Evolutionary conservation across 805 yeast species (phyloP), one percentile per base, ranked within the genome.

Genomic region (Lipomyces orientalis): DNA sequence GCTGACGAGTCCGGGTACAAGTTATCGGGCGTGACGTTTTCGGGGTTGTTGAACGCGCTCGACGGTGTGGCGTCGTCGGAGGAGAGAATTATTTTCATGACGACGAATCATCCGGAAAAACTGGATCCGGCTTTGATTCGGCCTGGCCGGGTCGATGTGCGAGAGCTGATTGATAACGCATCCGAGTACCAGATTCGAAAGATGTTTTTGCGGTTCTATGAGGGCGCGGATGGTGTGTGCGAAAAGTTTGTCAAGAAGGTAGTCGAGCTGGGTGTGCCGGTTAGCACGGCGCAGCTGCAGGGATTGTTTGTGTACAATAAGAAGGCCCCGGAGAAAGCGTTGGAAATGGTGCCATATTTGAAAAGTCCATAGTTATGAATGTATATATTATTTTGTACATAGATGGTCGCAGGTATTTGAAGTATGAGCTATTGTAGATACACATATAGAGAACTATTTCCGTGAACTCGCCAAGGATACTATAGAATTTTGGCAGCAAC

Each of bases 21-120:
- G 16, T 82, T 84, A 31, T 87, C 97, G 0, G 97, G 97, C 22
- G 98, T 95, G 14, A 95, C 99, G 1, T 95, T 95, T 75, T 91
- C 97, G 65, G 99, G 99, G 0, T 82, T 95, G 58, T 81, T 95
- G 67, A 95, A 95, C 76, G 97, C 99, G 0, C 82, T 95, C 59
- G 99, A 95, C 78, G 99, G 99, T 58, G 98, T 95, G 19, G 95
- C 98, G 2, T 91, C 97, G 35, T 97, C 98, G 1, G 99, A 95
- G 76, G 98, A 95, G 76, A 90, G 97, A 58, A 84, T 95, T 43
- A 94, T 98, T 0, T 95, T 95, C 79, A 95, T 95, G 99, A 95
- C 99, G 25, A 94, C 99, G 25, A 95, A 95, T 78, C 99, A 95
- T 76, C 97, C 98, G 0, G 98, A 95, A 70, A 87, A 87, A 70